Percentiles rank a stretch among this genome's conserved stretches.
Evolutionary conservation across 805 yeast species (phyloP).

Genomic region (Tetrapisispora pingtungensis): DNA sequence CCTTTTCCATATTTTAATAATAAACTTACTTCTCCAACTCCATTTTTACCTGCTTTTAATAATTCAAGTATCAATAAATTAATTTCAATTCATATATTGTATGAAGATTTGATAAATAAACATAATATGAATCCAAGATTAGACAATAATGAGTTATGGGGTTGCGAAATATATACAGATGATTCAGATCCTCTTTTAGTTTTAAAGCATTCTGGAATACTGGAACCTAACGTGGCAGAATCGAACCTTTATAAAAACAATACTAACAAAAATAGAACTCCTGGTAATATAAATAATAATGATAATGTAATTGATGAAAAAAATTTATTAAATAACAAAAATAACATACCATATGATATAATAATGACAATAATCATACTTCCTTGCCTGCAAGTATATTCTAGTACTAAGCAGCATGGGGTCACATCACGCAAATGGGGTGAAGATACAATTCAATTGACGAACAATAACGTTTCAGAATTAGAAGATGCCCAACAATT

Average conservation of each 20-base stretch:
- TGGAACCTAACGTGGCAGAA: slow-evolving; percentile 7
- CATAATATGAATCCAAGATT: slow-evolving; percentile 26
- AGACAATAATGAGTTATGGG: slow-evolving; percentile 63
- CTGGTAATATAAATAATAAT: slow-evolving; percentile 32
- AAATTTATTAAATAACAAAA: slow-evolving; percentile 1
- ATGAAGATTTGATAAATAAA: slow-evolving; percentile 16
- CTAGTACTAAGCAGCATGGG: slow-evolving; percentile 58
- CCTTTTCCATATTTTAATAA: slow-evolving; percentile 5
- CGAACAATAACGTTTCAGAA: background rate
- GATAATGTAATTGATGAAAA: slow-evolving; percentile 20
- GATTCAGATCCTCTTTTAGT: slow-evolving; percentile 78
- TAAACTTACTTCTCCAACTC: slow-evolving; percentile 12
- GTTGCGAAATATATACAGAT: slow-evolving; percentile 86
- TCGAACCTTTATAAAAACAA: slow-evolving; percentile 12
- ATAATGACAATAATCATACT: slow-evolving; percentile 37
- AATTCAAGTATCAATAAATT: slow-evolving; percentile 15
- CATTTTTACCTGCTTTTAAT: slow-evolving; percentile 20
- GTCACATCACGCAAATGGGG: slow-evolving; percentile 70
- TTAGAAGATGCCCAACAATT: background rate
- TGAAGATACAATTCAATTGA: background rate
- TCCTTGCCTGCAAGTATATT: slow-evolving; percentile 58
- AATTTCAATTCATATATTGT: slow-evolving; percentile 14
- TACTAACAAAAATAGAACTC: slow-evolving; percentile 25
- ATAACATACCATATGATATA: slow-evolving; percentile 21
- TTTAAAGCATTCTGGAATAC: slow-evolving; percentile 57